Evolutionary conservation across 208 protist genomes (phyloP).

Genomic region (Dictyostelium gargantuum): DNA sequence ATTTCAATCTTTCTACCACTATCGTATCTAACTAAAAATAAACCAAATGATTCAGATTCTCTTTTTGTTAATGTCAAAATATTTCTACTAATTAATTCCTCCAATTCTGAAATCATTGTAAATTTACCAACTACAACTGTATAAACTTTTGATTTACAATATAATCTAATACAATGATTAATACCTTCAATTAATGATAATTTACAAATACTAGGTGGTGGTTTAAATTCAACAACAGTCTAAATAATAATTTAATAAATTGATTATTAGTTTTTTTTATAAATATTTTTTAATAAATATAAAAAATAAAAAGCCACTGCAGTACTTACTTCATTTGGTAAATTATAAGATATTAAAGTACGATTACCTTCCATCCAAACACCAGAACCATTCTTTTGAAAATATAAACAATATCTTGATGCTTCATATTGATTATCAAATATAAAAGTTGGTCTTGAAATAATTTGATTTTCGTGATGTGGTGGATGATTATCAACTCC

Average conservation of each 20-base stretch:
- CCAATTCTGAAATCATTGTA: not conserved
- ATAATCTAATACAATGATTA: conserved; percentile 22
- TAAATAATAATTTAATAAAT: no score
- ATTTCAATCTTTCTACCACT: not conserved
- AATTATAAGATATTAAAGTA: conserved; percentile 30
- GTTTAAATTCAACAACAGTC: conserved; percentile 57
- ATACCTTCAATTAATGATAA: conserved; percentile 29
- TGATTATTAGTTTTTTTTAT: not conserved
- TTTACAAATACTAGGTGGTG: conserved; percentile 28
- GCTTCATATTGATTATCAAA: conserved; percentile 31
- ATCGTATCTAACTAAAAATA: conserved; percentile 18
- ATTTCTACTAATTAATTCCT: not conserved
- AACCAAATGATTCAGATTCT: conserved; percentile 18
- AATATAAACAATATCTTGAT: conserved; percentile 22
- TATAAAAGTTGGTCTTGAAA: not conserved
- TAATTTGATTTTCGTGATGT: not conserved
- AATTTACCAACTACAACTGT: not conserved
- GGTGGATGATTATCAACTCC: no score
- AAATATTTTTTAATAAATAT: no score
- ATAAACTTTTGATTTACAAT: conserved; percentile 1
- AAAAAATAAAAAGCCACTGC: no score
- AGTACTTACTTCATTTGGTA: conserved; percentile 59
- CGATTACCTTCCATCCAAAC: conserved; percentile 60
- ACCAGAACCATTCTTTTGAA: conserved; percentile 45
- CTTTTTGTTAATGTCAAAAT: not conserved